A percentile compares a stretch with the other conserved stretches of the same genome.
Evolutionary conservation across 352 stramenopile genomes (phyloP).

Genomic region (Pythium myriotylum): DNA sequence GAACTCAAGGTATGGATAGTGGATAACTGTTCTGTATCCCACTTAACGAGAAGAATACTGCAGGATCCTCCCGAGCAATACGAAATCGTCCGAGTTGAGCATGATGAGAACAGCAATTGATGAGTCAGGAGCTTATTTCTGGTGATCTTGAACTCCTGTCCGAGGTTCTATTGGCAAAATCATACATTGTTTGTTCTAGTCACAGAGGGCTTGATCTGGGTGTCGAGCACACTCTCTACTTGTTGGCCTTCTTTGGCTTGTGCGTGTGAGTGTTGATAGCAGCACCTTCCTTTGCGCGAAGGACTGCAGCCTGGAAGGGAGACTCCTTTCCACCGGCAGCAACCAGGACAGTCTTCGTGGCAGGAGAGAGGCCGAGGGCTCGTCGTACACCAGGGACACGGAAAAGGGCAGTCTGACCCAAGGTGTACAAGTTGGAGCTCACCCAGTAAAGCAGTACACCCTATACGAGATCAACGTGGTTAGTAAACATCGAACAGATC

Average conservation of each 20-base stretch:
- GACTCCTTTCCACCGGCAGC: constrained; percentile 33
- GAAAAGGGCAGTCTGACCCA: constrained; percentile 62
- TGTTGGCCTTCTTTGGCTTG: constrained; percentile 50
- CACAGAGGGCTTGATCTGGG: too few species aligned
- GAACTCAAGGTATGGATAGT: constrained; percentile 59
- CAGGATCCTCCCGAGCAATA: constrained; percentile 61
- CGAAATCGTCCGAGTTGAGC: constrained; percentile 37
- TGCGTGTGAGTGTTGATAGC: constrained; percentile 73
- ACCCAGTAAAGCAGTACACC: constrained; percentile 89
- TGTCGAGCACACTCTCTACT: constrained; percentile 30
- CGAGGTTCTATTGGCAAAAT: constrained; percentile 24
- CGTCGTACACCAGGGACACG: constrained; percentile 60
- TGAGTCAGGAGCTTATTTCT: neutral
- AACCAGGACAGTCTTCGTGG: constrained; percentile 34
- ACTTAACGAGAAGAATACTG: neutral
- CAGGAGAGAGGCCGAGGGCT: constrained; percentile 31
- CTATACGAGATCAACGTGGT: constrained; percentile 24
- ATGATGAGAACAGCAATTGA: constrained; percentile 15
- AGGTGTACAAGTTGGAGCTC: constrained; percentile 80
- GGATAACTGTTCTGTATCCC: too few species aligned
- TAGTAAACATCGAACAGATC: too few species aligned
- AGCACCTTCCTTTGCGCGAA: constrained; percentile 64
- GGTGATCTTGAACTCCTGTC: neutral
- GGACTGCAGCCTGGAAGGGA: constrained; percentile 77
- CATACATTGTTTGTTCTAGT: constrained; percentile 11